Percentiles rank a stretch among this genome's conserved stretches.
These are phyloP conservation scores for Quercus ilex DNA, from an alignment of 306 rosid genomes.

Conservation along the genomic window DNA sequence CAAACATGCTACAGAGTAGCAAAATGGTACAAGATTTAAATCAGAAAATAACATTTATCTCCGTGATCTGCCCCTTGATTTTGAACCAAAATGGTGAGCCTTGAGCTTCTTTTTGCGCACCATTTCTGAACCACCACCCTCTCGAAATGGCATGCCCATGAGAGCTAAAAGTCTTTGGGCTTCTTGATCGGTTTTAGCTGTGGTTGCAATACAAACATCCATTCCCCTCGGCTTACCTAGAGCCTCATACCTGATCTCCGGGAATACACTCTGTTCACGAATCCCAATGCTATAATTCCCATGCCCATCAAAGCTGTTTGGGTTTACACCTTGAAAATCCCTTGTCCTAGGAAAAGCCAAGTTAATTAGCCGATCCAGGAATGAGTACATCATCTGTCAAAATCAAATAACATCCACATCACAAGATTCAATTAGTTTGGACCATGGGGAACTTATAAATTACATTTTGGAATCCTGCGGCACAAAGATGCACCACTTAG, in stretches of 20 bases:
- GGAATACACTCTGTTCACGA: slow-evolving; percentile 82
- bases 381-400: slow-evolving; percentile 73
- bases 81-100: slow-evolving; percentile 85
- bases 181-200: slow-evolving; percentile 82
- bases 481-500: too few relatives aligned
- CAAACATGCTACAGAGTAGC: slow-evolving; percentile 14
- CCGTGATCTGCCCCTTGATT: slow-evolving; percentile 58
- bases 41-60: slow-evolving; percentile 34
- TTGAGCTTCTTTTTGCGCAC: slow-evolving; percentile 79
- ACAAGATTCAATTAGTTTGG: neutral
- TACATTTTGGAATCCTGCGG: neutral
- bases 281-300: slow-evolving; percentile 75
- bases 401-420: slow-evolving; percentile 7
- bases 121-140: slow-evolving; percentile 43
- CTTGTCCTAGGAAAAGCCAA: slow-evolving; percentile 90
- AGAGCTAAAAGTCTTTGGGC: slow-evolving; percentile 66
- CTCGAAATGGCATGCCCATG: slow-evolving; percentile 97
- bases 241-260: slow-evolving; percentile 63
- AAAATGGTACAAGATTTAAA: slow-evolving; percentile 11
- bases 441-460: neutral
- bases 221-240: slow-evolving; percentile 85
- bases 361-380: slow-evolving; percentile 84
- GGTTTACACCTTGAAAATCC: slow-evolving; percentile 88
- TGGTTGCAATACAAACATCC: slow-evolving; percentile 83
- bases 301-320: slow-evolving; percentile 82